Conservation (phyloP, 805 yeast genomes). For the Saccharomycopsis amapae region DNA sequence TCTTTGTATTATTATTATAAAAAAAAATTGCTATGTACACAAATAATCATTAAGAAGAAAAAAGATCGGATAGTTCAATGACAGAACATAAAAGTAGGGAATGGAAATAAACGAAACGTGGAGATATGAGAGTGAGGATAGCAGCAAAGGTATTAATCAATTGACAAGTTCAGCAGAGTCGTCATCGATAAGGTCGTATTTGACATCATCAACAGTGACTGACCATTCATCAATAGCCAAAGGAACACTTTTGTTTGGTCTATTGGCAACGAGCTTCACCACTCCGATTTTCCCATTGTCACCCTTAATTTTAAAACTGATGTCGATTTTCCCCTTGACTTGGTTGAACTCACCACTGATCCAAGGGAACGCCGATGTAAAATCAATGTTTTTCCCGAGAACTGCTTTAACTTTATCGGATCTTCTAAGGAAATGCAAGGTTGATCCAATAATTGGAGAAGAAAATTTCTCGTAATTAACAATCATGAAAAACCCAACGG, state of each 20-base stretch:
- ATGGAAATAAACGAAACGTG: not conserved
- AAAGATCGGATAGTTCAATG: too few species aligned
- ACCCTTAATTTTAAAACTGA: constrained; percentile 66
- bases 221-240: constrained; percentile 61
- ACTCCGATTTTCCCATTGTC: constrained; percentile 45
- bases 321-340: constrained; percentile 72
- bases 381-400: constrained; percentile 72
- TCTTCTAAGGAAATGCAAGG: constrained; percentile 78
- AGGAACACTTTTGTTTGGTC: constrained; percentile 50
- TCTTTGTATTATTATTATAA: too few species aligned
- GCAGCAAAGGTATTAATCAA: not conserved
- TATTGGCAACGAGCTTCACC: constrained; percentile 60
- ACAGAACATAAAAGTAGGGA: not conserved
- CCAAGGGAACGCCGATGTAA: constrained; percentile 74
- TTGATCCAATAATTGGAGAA: constrained; percentile 82
- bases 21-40: too few species aligned
- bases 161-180: constrained; percentile 20
- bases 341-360: constrained; percentile 78
- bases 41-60: too few species aligned
- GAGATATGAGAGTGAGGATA: not conserved
- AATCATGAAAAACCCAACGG: constrained; percentile 51
- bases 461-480: constrained; percentile 90
- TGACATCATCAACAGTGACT: constrained; percentile 41
- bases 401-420: constrained; percentile 52
- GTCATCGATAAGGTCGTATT: constrained; percentile 45